A percentile compares a stretch with the other conserved stretches of the same genome.
These are phyloP conservation scores for Geotrichum aggregatum DNA, from an alignment of 1,139 yeast species.

Conservation along the genomic window DNA sequence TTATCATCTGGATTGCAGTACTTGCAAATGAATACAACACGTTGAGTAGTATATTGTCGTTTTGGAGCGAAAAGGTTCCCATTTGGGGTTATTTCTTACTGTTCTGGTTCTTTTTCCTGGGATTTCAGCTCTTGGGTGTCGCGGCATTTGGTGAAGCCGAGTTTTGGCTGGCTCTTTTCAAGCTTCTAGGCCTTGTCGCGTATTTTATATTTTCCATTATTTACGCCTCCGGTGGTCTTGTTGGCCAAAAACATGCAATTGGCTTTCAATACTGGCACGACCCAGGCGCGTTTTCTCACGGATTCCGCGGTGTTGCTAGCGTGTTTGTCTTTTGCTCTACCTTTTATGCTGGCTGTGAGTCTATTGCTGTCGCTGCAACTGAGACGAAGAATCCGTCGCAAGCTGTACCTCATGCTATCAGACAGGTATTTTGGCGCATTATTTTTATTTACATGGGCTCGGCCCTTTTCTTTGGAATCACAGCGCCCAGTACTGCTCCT, in stretches of 20 bases:
- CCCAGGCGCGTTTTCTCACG: slow-evolving; percentile 73
- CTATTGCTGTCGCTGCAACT: slow-evolving; percentile 85
- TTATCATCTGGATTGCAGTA: slow-evolving; percentile 59
- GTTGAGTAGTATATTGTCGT: slow-evolving; percentile 50
- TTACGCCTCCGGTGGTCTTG: slow-evolving; percentile 61
- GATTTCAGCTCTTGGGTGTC: slow-evolving; percentile 56
- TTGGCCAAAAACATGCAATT: slow-evolving; percentile 32
- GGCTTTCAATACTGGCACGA: slow-evolving; percentile 73
- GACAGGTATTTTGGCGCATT: slow-evolving; percentile 77
- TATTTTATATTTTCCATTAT: slow-evolving; percentile 56
- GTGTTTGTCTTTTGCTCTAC: slow-evolving; percentile 67
- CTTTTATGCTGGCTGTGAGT: slow-evolving; percentile 75
- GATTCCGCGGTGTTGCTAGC: slow-evolving; percentile 63
- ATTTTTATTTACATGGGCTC: slow-evolving; percentile 74
- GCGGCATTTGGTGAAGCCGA: slow-evolving; percentile 64
- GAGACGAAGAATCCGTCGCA: slow-evolving; percentile 79
- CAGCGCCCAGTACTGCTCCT: slow-evolving; percentile 74
- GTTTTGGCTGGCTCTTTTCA: slow-evolving; percentile 58
- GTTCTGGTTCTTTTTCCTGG: slow-evolving; percentile 53
- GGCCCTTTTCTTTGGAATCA: slow-evolving; percentile 73
- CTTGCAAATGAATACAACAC: slow-evolving; percentile 58
- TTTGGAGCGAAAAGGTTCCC: slow-evolving; percentile 61
- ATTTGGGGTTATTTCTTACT: slow-evolving; percentile 55
- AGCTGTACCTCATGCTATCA: slow-evolving; percentile 79
- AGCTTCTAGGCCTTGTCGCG: slow-evolving; percentile 53